A percentile compares a stretch with the other conserved stretches of the same genome.
phyloP scores from a whole-genome alignment of 352 stramenopile genomes.

The Globisporangium nagaii region DNA sequence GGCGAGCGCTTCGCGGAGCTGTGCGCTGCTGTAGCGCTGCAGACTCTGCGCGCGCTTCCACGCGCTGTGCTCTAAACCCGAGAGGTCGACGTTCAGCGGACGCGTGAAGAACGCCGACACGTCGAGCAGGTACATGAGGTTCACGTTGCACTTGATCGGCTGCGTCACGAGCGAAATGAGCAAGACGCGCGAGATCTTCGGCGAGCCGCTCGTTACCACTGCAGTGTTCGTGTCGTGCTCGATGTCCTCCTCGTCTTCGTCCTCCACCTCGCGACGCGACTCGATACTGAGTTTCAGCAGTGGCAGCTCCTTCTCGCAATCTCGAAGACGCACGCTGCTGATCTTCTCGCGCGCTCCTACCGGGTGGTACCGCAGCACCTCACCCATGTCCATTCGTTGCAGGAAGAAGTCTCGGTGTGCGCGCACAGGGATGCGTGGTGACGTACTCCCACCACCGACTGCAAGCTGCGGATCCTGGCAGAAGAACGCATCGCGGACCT shows the following conservation, averaged over 20 bases:
- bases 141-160: slow-evolving; percentile 75
- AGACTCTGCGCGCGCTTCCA: slow-evolving; percentile 72
- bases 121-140: slow-evolving; percentile 67
- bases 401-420: slow-evolving; percentile 43
- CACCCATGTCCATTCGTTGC: slow-evolving; percentile 71
- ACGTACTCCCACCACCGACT: background rate
- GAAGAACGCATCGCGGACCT: slow-evolving; percentile 67
- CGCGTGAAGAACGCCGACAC: slow-evolving; percentile 66
- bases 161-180: slow-evolving; percentile 69
- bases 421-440: background rate
- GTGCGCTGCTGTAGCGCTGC: slow-evolving; percentile 69
- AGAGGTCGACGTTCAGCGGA: slow-evolving; percentile 72
- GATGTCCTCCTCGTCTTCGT: slow-evolving; percentile 14
- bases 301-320: slow-evolving; percentile 65
- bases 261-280: slow-evolving; percentile 15
- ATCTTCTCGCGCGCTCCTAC: slow-evolving; percentile 55
- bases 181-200: slow-evolving; percentile 24
- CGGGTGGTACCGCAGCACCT: slow-evolving; percentile 63
- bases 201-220: background rate
- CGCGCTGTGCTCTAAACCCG: slow-evolving; percentile 59
- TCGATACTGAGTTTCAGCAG: slow-evolving; percentile 66
- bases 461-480: slow-evolving; percentile 23
- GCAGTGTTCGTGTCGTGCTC: slow-evolving; percentile 6
- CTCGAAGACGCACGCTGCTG: slow-evolving; percentile 59
- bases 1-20: slow-evolving; percentile 62